Conservation (phyloP, 2,329 filamentous ascomycete species). For the Aspergillus sp. region DNA sequence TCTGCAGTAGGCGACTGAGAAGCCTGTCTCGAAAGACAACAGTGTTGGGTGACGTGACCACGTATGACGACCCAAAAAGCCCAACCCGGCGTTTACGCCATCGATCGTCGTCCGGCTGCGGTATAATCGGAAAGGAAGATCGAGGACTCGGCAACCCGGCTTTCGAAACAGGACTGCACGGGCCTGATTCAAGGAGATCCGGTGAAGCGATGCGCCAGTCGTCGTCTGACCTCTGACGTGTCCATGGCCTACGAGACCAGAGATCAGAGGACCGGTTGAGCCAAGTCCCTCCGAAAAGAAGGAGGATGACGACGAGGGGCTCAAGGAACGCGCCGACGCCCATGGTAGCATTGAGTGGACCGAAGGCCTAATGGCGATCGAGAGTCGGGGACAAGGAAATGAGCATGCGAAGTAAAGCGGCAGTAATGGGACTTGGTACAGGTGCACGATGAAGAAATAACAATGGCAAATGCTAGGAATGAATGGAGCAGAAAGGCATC, state of each 20-base stretch:
- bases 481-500: not conserved
- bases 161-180: slow-evolving; percentile 28
- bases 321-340: slow-evolving; percentile 51
- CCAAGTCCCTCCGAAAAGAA: slow-evolving; percentile 54
- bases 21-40: slow-evolving; percentile 50
- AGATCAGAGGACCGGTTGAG: slow-evolving; percentile 45
- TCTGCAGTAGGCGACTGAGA: slow-evolving; percentile 54
- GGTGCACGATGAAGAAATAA: not conserved
- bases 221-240: slow-evolving; percentile 12
- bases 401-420: not conserved
- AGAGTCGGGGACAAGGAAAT: not conserved
- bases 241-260: slow-evolving; percentile 11
- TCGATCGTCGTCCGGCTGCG: slow-evolving; percentile 32
- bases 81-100: slow-evolving; percentile 44
- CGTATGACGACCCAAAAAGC: slow-evolving; percentile 37
- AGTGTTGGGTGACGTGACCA: slow-evolving; percentile 54
- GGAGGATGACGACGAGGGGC: slow-evolving; percentile 50
- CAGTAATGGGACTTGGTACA: too few relatives aligned
- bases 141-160: slow-evolving; percentile 24
- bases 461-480: slow-evolving; percentile 1
- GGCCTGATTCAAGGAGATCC: slow-evolving; percentile 31
- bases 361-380: not conserved
- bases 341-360: slow-evolving; percentile 28
- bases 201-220: slow-evolving; percentile 22
- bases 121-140: slow-evolving; percentile 32